phyloP scores from a whole-genome alignment of 2,329 filamentous ascomycete genomes.

The Fusarium udum region DNA sequence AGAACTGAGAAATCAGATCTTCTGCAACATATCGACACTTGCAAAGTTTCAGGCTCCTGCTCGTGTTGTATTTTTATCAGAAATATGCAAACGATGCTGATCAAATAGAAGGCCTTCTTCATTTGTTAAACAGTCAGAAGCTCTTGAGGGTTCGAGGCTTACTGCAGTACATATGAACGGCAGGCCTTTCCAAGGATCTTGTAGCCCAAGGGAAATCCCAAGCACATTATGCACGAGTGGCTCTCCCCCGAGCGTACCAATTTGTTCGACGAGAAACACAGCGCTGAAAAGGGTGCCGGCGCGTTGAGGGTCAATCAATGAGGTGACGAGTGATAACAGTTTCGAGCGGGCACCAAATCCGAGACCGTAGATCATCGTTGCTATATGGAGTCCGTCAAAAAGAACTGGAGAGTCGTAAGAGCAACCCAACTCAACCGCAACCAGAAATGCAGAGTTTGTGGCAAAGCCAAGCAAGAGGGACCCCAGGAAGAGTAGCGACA shows the following conservation, averaged over 20 bases:
- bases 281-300: neutral
- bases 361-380: neutral
- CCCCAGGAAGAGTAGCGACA: neutral
- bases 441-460: neutral
- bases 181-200: neutral
- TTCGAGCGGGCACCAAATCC: neutral
- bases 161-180: neutral
- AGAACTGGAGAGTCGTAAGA: rapidly evolving
- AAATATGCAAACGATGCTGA: neutral
- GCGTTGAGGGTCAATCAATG: neutral
- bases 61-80: rapidly evolving
- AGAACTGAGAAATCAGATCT: too few species aligned
- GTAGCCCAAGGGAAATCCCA: too few species aligned
- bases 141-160: neutral
- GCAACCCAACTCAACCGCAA: neutral
- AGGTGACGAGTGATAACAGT: neutral
- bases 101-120: rapidly evolving
- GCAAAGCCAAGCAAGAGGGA: neutral
- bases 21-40: neutral
- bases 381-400: neutral
- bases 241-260: too few species aligned
- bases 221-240: neutral
- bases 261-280: neutral
- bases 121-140: neutral
- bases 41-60: neutral